phyloP scores from a whole-genome alignment of 345 rosid species.

The Brassica incana region DNA sequence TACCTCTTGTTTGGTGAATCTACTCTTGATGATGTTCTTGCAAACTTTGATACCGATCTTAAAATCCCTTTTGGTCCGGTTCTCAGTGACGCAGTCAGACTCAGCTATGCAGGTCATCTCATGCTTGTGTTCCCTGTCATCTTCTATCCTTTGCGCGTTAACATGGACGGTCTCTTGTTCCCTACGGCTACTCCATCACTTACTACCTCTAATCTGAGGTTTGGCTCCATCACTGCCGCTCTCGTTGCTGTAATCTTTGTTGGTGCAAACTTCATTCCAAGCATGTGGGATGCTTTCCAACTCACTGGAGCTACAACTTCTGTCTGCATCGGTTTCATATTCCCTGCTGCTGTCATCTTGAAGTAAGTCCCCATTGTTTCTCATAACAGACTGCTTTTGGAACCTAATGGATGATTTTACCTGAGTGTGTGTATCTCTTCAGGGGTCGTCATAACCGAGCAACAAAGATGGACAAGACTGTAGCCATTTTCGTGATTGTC shows the following conservation, averaged over 20 bases:
- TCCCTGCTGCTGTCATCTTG: constrained; percentile 81
- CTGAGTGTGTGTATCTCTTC: constrained; percentile 21
- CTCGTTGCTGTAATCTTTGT: constrained; percentile 63
- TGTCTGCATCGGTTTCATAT: constrained; percentile 92
- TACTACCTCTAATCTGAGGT: constrained; percentile 57
- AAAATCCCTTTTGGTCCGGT: constrained; percentile 72
- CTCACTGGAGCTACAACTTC: constrained; percentile 95
- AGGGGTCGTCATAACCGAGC: constrained; percentile 78
- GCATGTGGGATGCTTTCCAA: constrained; percentile 98
- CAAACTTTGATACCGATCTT: constrained; percentile 81
- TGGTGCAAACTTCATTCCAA: constrained; percentile 90
- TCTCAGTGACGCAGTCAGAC: constrained; percentile 80
- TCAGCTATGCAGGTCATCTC: constrained; percentile 82
- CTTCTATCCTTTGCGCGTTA: constrained; percentile 76
- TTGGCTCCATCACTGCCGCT: constrained; percentile 55
- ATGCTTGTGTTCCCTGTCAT: constrained; percentile 95
- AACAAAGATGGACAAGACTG: constrained; percentile 64
- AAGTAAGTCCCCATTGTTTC: constrained; percentile 44
- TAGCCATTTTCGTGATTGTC: constrained; percentile 65
- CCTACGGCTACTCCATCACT: constrained; percentile 60
- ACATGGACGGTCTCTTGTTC: constrained; percentile 81
- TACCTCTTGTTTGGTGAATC: constrained; percentile 87
- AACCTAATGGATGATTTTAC: neutral
- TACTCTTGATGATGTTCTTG: constrained; percentile 84
- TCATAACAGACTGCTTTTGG: neutral